phyloP scores from a whole-genome alignment of 148 eudicot species.

The Cornus controversa region DNA sequence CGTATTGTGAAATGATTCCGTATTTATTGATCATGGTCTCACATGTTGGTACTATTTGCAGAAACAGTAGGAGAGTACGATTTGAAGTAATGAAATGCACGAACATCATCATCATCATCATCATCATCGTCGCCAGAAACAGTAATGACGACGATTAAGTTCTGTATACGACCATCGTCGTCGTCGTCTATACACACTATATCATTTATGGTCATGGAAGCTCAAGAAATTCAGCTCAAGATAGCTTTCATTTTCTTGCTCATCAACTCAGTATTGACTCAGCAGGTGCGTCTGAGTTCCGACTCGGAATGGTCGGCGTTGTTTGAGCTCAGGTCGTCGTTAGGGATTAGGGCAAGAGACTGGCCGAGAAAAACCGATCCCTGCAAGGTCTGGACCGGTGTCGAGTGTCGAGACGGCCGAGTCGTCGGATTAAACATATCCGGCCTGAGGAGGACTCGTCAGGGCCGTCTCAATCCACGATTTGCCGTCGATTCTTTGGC shows the following conservation, averaged over 20 bases:
- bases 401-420: slow-evolving; percentile 27
- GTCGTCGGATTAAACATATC: slow-evolving; percentile 25
- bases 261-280: slow-evolving; percentile 28
- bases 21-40: background rate
- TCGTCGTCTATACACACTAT: no score
- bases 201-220: slow-evolving; percentile 10
- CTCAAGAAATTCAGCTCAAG: slow-evolving; percentile 4
- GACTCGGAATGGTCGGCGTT: slow-evolving; percentile 28
- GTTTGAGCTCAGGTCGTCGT: slow-evolving; percentile 31
- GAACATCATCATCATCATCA: background rate
- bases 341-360: slow-evolving; percentile 29
- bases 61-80: background rate
- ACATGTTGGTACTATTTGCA: background rate
- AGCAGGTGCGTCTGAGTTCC: slow-evolving; percentile 24
- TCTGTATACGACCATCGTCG: no score
- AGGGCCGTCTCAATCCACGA: slow-evolving; percentile 23
- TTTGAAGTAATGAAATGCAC: background rate
- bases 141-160: background rate
- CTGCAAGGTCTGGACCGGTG: slow-evolving; percentile 34
- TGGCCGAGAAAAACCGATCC: slow-evolving; percentile 38
- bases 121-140: background rate
- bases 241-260: slow-evolving; percentile 19
- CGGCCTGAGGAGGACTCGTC: slow-evolving; percentile 28
- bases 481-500: slow-evolving; percentile 35
- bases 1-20: background rate